Percentiles rank a stretch among this genome's conserved stretches.
Conservation (phyloP, 2,329 filamentous ascomycete genomes). For the Apiospora malaysiana region DNA sequence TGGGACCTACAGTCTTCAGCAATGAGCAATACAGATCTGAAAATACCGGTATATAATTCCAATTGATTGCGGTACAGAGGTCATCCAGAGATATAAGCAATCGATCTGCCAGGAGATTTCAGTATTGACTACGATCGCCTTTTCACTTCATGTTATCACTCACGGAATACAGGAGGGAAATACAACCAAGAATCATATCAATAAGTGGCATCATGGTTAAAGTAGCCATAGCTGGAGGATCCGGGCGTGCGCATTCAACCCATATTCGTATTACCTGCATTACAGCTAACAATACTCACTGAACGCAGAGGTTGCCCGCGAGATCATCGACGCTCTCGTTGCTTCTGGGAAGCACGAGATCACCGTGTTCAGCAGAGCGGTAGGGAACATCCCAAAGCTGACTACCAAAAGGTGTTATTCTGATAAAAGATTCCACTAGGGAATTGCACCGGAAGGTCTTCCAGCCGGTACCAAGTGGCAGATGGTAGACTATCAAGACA, state of each 20-base stretch:
- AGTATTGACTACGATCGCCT: too few relatives aligned
- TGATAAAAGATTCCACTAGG: background rate
- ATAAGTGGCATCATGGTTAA: constrained; percentile 45
- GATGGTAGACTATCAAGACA: constrained; percentile 51
- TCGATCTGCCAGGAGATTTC: too few relatives aligned
- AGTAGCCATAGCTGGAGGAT: constrained; percentile 51
- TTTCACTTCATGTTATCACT: too few relatives aligned
- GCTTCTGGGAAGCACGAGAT: constrained; percentile 58
- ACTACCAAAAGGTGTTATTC: constrained; percentile 30
- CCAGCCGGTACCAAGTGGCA: constrained; percentile 28
- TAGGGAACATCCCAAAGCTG: constrained; percentile 31
- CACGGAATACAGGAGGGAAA: too few relatives aligned
- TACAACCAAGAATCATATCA: too few relatives aligned
- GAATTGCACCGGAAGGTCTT: background rate
- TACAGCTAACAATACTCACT: background rate
- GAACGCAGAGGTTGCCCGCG: constrained; percentile 54
- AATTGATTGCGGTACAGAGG: too few relatives aligned
- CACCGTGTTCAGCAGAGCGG: constrained; percentile 54
- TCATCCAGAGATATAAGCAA: too few relatives aligned
- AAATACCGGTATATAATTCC: background rate
- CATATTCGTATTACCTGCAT: background rate
- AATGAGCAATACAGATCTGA: background rate
- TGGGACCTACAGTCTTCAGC: background rate
- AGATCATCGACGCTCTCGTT: constrained; percentile 57
- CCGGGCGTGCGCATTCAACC: constrained; percentile 43